Evolutionary conservation across 805 yeast species (phyloP), one percentile per base, ranked within the genome.

Genomic region (Naumovozyma baii): DNA sequence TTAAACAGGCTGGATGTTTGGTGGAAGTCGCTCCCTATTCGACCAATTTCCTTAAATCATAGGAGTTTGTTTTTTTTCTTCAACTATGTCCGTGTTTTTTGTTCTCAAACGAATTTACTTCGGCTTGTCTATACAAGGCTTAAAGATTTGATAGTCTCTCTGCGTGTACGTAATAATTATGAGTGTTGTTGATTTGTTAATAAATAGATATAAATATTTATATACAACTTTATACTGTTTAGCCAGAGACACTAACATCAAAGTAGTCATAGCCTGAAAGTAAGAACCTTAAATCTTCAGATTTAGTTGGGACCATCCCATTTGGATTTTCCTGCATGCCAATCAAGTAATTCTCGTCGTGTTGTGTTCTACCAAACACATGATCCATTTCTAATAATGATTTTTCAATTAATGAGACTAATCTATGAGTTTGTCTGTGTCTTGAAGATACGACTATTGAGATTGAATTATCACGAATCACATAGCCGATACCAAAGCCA

Each of bases 401-500:
- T 76, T 74, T 49, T 71, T 72, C 60, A 79, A 72, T 18, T 85
- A 84, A 52, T 73, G 81, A 52, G 74, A 67, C 52, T 49, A 83
- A 83, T 52, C 96, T 70, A 46, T 73, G 70, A 0, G 95, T 85
- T 64, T 87, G 96, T 41, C 96, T 72, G 61, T 82, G 88, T 62
- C 85, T 87, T 12, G 95, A 85, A 19, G 92, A 78, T 3, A 83
- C 81, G 37, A 94, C 85, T 8, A 87, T 73, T 1, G 87, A 75
- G 19, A 87, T 75, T 16, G 85, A 77, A 53, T 85, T 83, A 33
- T 69, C 75, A 59, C 88, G 86, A 49, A 87, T 81, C 49, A 87
- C 84, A 58, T 87, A 87, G 3, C 95, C 95, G 29, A 87, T 73
- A n/a, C 96, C 96, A 60, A 81, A 86, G 2, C 96, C 96, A 54